phyloP scores from a whole-genome alignment of 306 rosid genomes.

The Lathyrus aphaca region DNA sequence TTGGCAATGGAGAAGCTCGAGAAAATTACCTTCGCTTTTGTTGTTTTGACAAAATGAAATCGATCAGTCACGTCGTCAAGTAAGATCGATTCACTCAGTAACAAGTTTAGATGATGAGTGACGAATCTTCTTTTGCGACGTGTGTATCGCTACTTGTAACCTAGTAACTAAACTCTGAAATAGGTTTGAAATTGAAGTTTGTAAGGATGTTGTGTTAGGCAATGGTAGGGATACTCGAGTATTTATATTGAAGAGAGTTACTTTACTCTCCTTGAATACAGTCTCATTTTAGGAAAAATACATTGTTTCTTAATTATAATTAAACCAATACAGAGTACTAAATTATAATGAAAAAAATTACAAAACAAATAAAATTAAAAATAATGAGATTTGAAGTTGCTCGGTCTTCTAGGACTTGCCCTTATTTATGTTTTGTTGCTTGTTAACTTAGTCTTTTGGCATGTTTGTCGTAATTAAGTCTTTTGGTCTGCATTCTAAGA shows the following conservation, averaged over 20 bases:
- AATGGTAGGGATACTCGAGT: neutral
- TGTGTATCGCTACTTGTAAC: constrained; percentile 1
- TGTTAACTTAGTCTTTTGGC: too few species aligned
- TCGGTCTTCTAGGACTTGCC: too few species aligned
- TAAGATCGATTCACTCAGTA: constrained; percentile 27
- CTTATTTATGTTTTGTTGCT: too few species aligned
- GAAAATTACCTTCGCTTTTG: neutral
- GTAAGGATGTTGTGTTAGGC: neutral
- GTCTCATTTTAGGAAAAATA: neutral
- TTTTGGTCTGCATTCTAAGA: too few species aligned
- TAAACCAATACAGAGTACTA: neutral
- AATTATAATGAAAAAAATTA: neutral
- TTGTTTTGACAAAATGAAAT: constrained; percentile 18
- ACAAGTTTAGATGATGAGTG: constrained; percentile 10
- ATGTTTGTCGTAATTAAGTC: too few species aligned
- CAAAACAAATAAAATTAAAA: too few species aligned
- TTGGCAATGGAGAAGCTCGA: too few species aligned
- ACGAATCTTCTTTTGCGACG: neutral
- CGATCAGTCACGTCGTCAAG: neutral
- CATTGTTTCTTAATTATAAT: constrained; percentile 3
- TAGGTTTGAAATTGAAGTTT: constrained; percentile 4
- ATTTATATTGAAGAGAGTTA: constrained; percentile 1
- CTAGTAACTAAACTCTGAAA: neutral
- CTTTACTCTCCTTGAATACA: constrained; percentile 3
- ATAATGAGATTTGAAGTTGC: too few species aligned